phyloP scores from a whole-genome alignment of 2,329 filamentous ascomycete genomes.

The Dryadomyces quercivorus region DNA sequence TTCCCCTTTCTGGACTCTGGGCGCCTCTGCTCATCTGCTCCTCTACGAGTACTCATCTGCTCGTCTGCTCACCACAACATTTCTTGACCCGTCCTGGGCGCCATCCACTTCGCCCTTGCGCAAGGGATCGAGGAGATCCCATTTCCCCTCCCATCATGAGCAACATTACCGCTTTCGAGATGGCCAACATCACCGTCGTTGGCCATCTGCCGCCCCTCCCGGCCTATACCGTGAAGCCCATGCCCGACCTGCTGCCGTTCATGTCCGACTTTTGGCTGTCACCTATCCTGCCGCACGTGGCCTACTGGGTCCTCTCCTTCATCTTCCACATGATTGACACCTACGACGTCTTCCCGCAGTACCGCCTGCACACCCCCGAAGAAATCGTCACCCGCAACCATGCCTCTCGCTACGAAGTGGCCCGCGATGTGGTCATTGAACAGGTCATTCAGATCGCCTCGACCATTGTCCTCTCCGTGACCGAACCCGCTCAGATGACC shows the following conservation, averaged over 20 bases:
- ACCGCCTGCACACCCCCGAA: constrained; percentile 87
- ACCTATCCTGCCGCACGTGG: constrained; percentile 62
- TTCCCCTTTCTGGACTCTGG: neutral
- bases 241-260: constrained; percentile 61
- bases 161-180: constrained; percentile 26
- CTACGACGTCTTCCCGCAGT: constrained; percentile 76
- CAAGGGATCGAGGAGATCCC: neutral
- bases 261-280: constrained; percentile 73
- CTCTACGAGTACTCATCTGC: no score
- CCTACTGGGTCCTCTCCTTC: constrained; percentile 80
- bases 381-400: constrained; percentile 83
- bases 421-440: constrained; percentile 83
- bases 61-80: neutral
- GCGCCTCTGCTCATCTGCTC: neutral
- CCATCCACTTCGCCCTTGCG: no score
- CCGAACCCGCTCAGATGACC: constrained; percentile 60
- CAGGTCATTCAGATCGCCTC: constrained; percentile 77
- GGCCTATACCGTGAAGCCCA: constrained; percentile 59
- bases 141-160: constrained; percentile 21
- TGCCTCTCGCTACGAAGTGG: constrained; percentile 71
- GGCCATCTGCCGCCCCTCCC: constrained; percentile 74
- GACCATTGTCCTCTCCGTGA: constrained; percentile 52
- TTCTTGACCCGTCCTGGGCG: neutral
- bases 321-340: constrained; percentile 82
- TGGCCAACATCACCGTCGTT: constrained; percentile 40